phyloP scores from a whole-genome alignment of 495 filamentous ascomycete species.

The Friedmanniomyces simplex region DNA sequence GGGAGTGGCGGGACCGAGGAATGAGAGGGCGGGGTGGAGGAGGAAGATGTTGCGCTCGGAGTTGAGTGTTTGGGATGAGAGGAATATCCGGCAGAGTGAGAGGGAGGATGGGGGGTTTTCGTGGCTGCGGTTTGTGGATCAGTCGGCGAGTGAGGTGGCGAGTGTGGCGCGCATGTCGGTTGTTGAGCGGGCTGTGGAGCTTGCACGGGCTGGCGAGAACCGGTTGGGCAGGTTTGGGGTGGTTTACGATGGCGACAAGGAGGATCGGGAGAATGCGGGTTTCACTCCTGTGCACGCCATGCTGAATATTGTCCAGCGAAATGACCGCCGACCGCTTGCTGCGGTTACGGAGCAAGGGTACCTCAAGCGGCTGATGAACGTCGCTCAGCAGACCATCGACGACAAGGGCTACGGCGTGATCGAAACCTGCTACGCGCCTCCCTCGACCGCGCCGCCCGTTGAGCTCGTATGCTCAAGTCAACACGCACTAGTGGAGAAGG shows the following conservation, averaged over 20 bases:
- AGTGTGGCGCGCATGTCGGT: conserved; percentile 51
- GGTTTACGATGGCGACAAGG: conserved; percentile 58
- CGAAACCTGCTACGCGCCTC: conserved; percentile 66
- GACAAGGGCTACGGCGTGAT: conserved; percentile 61
- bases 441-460: conserved; percentile 79
- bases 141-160: conserved; percentile 60
- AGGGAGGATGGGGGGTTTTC: conserved; percentile 60
- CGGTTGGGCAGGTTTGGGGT: conserved; percentile 40
- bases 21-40: conserved; percentile 63
- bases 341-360: conserved; percentile 64
- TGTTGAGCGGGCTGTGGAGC: conserved; percentile 54
- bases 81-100: conserved; percentile 56
- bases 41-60: conserved; percentile 61
- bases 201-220: conserved; percentile 34
- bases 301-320: conserved; percentile 65
- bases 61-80: conserved; percentile 81
- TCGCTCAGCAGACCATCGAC: conserved; percentile 57
- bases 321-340: conserved; percentile 54
- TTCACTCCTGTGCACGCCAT: conserved; percentile 63
- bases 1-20: conserved; percentile 64
- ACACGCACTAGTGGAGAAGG: conserved; percentile 52
- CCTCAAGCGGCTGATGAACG: conserved; percentile 64
- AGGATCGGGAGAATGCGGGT: conserved; percentile 43
- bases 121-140: conserved; percentile 80
- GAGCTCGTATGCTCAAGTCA: conserved; percentile 65